Percentiles rank a stretch among this genome's conserved stretches.
Conservation (phyloP, 257 asterid genomes). For the Forsythia viridissima region DNA sequence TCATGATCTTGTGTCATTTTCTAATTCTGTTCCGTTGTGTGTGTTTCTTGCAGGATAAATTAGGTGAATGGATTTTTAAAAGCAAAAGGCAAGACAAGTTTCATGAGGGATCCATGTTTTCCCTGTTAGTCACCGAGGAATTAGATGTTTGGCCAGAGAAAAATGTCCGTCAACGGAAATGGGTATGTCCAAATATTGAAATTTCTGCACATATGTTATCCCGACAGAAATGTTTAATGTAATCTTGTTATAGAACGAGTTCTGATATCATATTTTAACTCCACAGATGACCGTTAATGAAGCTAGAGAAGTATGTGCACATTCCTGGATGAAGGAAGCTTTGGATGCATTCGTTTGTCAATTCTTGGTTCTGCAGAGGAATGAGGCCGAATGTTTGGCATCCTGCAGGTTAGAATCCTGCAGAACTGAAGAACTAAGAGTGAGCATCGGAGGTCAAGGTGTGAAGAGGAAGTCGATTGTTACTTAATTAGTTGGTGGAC, state of each 20-base stretch:
- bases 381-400: conserved; percentile 35
- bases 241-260: neutral
- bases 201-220: neutral
- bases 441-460: conserved; percentile 34
- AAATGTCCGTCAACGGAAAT: conserved; percentile 67
- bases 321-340: conserved; percentile 93
- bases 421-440: conserved; percentile 40
- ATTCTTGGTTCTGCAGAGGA: conserved; percentile 26
- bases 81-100: conserved; percentile 87
- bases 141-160: conserved; percentile 93
- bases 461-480: conserved; percentile 48
- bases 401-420: conserved; percentile 29
- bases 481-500: conserved; percentile 39
- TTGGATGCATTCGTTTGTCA: conserved; percentile 55
- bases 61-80: conserved; percentile 87
- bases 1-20: conserved; percentile 2
- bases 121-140: conserved; percentile 73
- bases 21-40: neutral
- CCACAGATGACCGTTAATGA: conserved; percentile 69
- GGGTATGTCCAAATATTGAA: conserved; percentile 55
- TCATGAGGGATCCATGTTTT: conserved; percentile 85
- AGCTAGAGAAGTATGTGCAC: conserved; percentile 68
- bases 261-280: conserved; percentile 25
- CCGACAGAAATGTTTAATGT: neutral
- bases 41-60: conserved; percentile 47